Conservation (phyloP, 495 filamentous ascomycete genomes). For the Aspergillus diversus region DNA sequence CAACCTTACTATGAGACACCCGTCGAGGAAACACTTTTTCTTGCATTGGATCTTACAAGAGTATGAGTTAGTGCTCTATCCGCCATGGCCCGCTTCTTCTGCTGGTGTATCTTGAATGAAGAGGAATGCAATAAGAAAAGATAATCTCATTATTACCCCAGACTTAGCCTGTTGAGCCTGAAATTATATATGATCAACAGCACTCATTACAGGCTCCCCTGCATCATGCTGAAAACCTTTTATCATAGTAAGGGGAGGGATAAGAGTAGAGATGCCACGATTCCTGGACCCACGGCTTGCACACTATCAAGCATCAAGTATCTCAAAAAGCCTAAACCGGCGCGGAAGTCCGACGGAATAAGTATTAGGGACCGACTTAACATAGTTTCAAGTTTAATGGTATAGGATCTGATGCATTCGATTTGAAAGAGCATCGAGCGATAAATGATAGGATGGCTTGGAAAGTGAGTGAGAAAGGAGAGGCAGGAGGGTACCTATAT, state of each 20-base stretch:
- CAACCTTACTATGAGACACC: slow-evolving; percentile 62
- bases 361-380: too few relatives aligned
- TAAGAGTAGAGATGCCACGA: not conserved
- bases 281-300: not conserved
- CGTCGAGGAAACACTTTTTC: slow-evolving; percentile 49
- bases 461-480: too few relatives aligned
- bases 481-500: too few relatives aligned
- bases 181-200: slow-evolving; percentile 28
- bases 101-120: not conserved
- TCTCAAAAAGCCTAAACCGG: too few relatives aligned
- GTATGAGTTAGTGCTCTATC: not conserved
- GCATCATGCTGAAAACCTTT: slow-evolving; percentile 34
- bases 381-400: too few relatives aligned
- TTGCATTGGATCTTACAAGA: slow-evolving; percentile 33
- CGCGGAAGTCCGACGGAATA: too few relatives aligned
- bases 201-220: slow-evolving; percentile 28
- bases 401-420: too few relatives aligned
- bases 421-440: too few relatives aligned
- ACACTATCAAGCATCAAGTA: not conserved
- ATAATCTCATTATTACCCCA: slow-evolving; percentile 2
- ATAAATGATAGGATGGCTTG: too few relatives aligned
- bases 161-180: slow-evolving; percentile 47
- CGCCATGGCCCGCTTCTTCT: too few relatives aligned
- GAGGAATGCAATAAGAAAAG: not conserved
- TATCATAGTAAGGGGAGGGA: slow-evolving; percentile 32